These are phyloP conservation scores for Kurtzmaniella natalensis DNA, from an alignment of 1,139 yeast species.

Conservation along the genomic window DNA sequence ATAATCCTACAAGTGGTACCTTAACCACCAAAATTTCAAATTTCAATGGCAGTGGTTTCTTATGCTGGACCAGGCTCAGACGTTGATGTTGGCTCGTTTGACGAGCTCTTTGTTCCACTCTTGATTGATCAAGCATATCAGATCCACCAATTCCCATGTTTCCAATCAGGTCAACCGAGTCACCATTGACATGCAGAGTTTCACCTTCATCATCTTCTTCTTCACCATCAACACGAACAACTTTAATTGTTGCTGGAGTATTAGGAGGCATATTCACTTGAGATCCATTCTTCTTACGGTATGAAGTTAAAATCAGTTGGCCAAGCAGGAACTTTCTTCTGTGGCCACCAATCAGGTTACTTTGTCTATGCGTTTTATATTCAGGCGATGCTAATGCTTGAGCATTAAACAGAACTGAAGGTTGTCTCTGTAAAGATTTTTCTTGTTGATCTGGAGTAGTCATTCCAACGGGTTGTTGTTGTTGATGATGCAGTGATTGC, in stretches of 20 bases:
- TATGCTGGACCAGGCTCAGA: slow-evolving; percentile 1
- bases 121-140: slow-evolving; percentile 61
- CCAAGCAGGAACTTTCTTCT: slow-evolving; percentile 65
- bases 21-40: slow-evolving; percentile 92
- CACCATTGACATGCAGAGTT: slow-evolving; percentile 36
- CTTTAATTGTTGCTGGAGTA: slow-evolving; percentile 49
- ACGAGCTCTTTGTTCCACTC: slow-evolving; percentile 49
- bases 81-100: slow-evolving; percentile 24
- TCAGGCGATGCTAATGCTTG: slow-evolving; percentile 22
- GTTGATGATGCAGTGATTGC: background rate
- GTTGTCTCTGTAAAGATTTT: slow-evolving; percentile 35
- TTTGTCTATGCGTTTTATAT: slow-evolving; percentile 23
- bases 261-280: slow-evolving; percentile 43
- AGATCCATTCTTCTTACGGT: slow-evolving; percentile 46
- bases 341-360: slow-evolving; percentile 34
- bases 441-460: slow-evolving; percentile 25
- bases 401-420: slow-evolving; percentile 32
- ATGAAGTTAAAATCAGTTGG: slow-evolving; percentile 42
- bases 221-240: slow-evolving; percentile 28
- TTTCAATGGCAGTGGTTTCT: slow-evolving; percentile 48
- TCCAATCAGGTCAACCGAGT: slow-evolving; percentile 61
- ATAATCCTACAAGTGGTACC: slow-evolving; percentile 84
- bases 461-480: slow-evolving; percentile 13
- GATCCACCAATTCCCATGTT: slow-evolving; percentile 53
- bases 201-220: slow-evolving; percentile 23